Evolutionary conservation across 2,329 filamentous ascomycete genomes (phyloP).

Genomic region (Lasiodiplodia citricola): DNA sequence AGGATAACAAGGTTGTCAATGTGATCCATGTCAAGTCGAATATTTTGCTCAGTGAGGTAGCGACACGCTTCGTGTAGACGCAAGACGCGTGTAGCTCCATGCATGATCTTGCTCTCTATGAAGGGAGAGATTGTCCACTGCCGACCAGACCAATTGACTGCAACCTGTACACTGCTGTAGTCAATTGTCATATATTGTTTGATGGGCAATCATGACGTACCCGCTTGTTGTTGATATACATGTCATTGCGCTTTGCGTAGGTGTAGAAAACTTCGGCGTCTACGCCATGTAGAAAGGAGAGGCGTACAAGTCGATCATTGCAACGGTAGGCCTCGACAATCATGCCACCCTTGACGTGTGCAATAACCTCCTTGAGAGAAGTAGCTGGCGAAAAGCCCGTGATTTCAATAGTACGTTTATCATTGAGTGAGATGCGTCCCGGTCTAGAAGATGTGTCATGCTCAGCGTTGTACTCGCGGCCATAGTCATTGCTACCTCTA

Average conservation of each 20-base stretch:
- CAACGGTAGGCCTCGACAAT: slow-evolving; percentile 72
- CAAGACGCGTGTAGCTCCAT: slow-evolving; percentile 72
- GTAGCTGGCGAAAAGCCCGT: slow-evolving; percentile 65
- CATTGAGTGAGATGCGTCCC: neutral
- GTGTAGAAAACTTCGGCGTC: slow-evolving; percentile 64
- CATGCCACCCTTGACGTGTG: slow-evolving; percentile 70
- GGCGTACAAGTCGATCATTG: slow-evolving; percentile 63
- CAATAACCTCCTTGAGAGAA: slow-evolving; percentile 69
- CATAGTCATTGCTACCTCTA: neutral
- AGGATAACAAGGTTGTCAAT: slow-evolving; percentile 80
- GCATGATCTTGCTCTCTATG: slow-evolving; percentile 65
- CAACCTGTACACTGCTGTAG: slow-evolving; percentile 57
- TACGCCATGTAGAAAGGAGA: slow-evolving; percentile 72
- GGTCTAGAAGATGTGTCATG: no score
- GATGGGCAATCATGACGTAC: slow-evolving; percentile 54
- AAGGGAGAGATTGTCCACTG: slow-evolving; percentile 71
- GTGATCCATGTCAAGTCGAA: slow-evolving; percentile 78
- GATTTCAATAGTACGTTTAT: slow-evolving; percentile 66
- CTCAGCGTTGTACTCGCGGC: neutral
- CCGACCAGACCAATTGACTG: slow-evolving; percentile 71
- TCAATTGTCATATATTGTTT: neutral
- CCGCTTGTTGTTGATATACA: slow-evolving; percentile 72
- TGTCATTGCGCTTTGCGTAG: slow-evolving; percentile 66
- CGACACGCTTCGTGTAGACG: neutral
- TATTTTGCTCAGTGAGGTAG: slow-evolving; percentile 64